Percentiles rank a stretch among this genome's conserved stretches.
These are phyloP conservation scores for Mortierella sp. DNA, from an alignment of 371 early-diverging fungal genomes.

Conservation along the genomic window DNA sequence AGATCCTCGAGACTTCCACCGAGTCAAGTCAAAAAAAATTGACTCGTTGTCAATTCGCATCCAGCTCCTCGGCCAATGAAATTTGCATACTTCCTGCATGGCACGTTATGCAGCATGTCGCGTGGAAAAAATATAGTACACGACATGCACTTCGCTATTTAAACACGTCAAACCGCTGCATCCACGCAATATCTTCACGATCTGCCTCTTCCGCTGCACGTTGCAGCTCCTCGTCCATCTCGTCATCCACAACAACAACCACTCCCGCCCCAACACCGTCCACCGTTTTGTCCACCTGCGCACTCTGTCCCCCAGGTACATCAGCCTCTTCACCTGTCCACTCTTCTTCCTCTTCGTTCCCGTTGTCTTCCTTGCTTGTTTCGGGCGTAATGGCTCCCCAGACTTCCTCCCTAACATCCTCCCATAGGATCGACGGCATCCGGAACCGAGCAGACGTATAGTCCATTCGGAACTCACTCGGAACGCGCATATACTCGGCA, in stretches of 20 bases:
- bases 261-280: neutral
- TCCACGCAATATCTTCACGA: constrained; percentile 15
- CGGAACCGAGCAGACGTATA: constrained; percentile 41
- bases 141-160: neutral
- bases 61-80: no score
- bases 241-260: neutral
- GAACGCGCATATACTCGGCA: constrained; percentile 39
- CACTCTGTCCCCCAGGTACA: neutral
- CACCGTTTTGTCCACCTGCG: no score
- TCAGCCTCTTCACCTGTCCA: neutral
- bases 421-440: constrained; percentile 51
- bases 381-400: constrained; percentile 6
- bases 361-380: neutral
- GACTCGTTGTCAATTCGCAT: neutral
- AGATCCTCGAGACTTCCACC: neutral
- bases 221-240: constrained; percentile 1
- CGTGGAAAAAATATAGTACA: no score
- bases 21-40: constrained; percentile 7
- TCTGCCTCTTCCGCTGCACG: constrained; percentile 7
- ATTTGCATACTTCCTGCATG: neutral
- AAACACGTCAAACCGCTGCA: neutral
- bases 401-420: constrained; percentile 41
- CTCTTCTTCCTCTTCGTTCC: neutral
- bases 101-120: no score
- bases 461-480: constrained; percentile 43